phyloP scores from a whole-genome alignment of 2,329 filamentous ascomycete genomes.

The Allantophomopsis cytisporea region DNA sequence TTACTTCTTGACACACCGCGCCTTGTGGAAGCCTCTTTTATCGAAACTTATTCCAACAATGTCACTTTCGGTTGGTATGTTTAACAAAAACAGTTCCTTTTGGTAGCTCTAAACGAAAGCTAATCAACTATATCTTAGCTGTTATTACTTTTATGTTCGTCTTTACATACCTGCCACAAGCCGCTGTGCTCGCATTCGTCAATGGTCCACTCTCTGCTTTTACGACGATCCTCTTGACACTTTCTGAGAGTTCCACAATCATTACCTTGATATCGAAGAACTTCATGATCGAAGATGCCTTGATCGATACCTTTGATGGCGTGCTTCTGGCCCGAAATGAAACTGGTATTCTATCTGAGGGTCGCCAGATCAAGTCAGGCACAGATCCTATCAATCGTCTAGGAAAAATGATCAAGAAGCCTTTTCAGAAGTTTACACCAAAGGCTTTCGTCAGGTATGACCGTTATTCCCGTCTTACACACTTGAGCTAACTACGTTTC shows the following conservation, averaged over 20 bases:
- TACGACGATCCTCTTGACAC: conserved; percentile 54
- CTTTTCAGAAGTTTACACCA: conserved; percentile 40
- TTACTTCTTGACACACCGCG: conserved; percentile 41
- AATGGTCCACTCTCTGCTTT: conserved; percentile 73
- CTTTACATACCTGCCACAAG: conserved; percentile 76
- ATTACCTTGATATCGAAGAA: conserved; percentile 45
- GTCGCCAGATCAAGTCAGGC: conserved; percentile 57
- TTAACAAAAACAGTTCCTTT: too few species aligned
- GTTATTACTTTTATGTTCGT: conserved; percentile 75
- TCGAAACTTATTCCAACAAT: conserved; percentile 46
- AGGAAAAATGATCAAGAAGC: conserved; percentile 41
- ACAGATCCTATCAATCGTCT: conserved; percentile 38
- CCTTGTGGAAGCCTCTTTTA: conserved; percentile 44
- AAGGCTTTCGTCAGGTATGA: conserved; percentile 48
- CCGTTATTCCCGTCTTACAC: not conserved
- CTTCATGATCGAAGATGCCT: conserved; percentile 68
- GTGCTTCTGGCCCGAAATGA: conserved; percentile 38
- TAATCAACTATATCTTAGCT: not conserved
- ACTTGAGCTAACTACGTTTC: not conserved
- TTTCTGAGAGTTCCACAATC: conserved; percentile 46
- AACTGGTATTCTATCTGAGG: conserved; percentile 53
- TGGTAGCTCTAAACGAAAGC: not conserved
- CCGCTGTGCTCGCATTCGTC: conserved; percentile 69
- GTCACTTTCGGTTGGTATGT: conserved; percentile 45
- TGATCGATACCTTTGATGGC: conserved; percentile 84